These are phyloP conservation scores for Coniferiporia sulphurascens DNA, from an alignment of 1,284 basidiomycete species.

Conservation along the genomic window DNA sequence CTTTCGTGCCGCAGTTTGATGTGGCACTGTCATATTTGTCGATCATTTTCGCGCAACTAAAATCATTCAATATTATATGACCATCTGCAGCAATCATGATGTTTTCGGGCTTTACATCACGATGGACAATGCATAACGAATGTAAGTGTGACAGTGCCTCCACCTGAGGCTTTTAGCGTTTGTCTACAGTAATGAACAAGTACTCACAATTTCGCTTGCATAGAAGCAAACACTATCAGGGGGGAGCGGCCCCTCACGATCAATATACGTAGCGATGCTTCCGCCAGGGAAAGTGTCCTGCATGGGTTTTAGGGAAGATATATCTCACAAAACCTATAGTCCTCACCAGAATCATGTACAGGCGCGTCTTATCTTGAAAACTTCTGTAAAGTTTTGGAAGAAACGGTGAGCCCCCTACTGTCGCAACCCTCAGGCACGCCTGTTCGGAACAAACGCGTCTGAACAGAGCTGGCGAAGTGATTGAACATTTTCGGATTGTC, in stretches of 20 bases:
- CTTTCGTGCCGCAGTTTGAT: conserved; percentile 33
- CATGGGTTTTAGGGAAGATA: conserved; percentile 12
- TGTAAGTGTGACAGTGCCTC: conserved; percentile 59
- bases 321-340: background rate
- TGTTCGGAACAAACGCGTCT: conserved; percentile 53
- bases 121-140: conserved; percentile 43
- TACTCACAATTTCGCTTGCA: conserved; percentile 56
- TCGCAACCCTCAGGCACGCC: conserved; percentile 53
- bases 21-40: conserved; percentile 21
- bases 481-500: conserved; percentile 53
- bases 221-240: conserved; percentile 59
- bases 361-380: conserved; percentile 59
- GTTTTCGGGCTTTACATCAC: conserved; percentile 56
- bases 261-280: conserved; percentile 56
- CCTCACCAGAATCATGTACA: conserved; percentile 52
- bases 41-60: conserved; percentile 43
- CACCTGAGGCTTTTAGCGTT: conserved; percentile 31
- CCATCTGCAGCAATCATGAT: conserved; percentile 59
- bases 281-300: conserved; percentile 53
- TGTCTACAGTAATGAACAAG: background rate
- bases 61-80: conserved; percentile 65
- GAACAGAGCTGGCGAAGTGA: conserved; percentile 47
- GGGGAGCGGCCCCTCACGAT: conserved; percentile 50
- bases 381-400: conserved; percentile 57
- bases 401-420: conserved; percentile 50